Percentiles rank a stretch among this genome's conserved stretches.
phyloP scores from a whole-genome alignment of 805 yeast species.

The Barnettozyma sp. region DNA sequence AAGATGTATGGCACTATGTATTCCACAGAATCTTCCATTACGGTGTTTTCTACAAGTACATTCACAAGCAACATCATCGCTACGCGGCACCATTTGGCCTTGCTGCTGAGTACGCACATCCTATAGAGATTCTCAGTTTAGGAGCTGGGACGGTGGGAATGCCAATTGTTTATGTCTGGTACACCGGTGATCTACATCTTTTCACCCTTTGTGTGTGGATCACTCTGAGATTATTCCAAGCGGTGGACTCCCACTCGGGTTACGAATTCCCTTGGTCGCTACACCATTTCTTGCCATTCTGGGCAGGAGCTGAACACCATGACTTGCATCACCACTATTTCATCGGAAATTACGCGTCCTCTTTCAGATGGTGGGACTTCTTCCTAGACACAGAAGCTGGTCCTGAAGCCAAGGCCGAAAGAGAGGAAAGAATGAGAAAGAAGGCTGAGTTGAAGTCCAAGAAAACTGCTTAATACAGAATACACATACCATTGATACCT shows the following conservation, averaged over 20 bases:
- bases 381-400: slow-evolving; percentile 84
- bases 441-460: slow-evolving; percentile 13
- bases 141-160: slow-evolving; percentile 95
- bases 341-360: slow-evolving; percentile 88
- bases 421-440: slow-evolving; percentile 52
- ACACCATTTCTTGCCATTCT: slow-evolving; percentile 83
- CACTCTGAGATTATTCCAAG: slow-evolving; percentile 80
- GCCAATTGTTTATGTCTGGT: slow-evolving; percentile 75
- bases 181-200: slow-evolving; percentile 71
- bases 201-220: slow-evolving; percentile 86
- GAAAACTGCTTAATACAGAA: slow-evolving; percentile 7
- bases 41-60: slow-evolving; percentile 80
- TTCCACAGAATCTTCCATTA: slow-evolving; percentile 83
- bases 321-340: slow-evolving; percentile 94
- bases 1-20: slow-evolving; percentile 96
- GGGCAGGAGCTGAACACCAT: slow-evolving; percentile 98
- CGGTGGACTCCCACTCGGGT: slow-evolving; percentile 95
- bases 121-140: slow-evolving; percentile 81
- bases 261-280: slow-evolving; percentile 95
- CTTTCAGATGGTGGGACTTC: slow-evolving; percentile 94
- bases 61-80: slow-evolving; percentile 94
- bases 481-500: not conserved
- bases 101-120: slow-evolving; percentile 96
- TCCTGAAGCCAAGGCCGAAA: slow-evolving; percentile 59
- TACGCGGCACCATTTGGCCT: slow-evolving; percentile 96